phyloP scores from a whole-genome alignment of 257 asterid species.

The Cruciata laevipes region DNA sequence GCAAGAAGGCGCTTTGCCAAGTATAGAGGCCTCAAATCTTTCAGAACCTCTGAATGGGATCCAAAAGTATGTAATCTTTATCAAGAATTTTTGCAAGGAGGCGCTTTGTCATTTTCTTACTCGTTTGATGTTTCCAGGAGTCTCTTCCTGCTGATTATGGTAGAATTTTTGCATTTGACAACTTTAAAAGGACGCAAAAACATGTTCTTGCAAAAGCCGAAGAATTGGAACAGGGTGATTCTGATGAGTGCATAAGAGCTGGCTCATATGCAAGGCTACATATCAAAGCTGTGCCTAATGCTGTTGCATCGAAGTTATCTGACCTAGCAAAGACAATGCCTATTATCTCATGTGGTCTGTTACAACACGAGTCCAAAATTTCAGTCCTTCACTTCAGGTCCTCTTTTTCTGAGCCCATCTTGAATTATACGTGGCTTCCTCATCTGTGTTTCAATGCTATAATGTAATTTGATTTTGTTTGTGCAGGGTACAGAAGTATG shows the following conservation, averaged over 20 bases:
- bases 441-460: conserved; percentile 2
- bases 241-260: conserved; percentile 37
- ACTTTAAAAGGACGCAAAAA: conserved; percentile 72
- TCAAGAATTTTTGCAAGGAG: not conserved
- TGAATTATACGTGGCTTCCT: not conserved
- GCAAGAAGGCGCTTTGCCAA: conserved; percentile 95
- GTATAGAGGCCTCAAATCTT: conserved; percentile 88
- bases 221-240: conserved; percentile 54
- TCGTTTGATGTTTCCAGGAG: conserved; percentile 50
- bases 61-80: conserved; percentile 56
- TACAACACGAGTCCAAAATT: conserved; percentile 87
- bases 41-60: conserved; percentile 99
- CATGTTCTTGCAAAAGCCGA: conserved; percentile 70
- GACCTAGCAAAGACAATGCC: conserved; percentile 41
- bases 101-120: conserved; percentile 6
- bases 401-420: not conserved
- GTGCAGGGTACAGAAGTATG: conserved; percentile 75
- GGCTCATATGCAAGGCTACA: conserved; percentile 76
- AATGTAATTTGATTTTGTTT: conserved; percentile 14
- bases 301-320: conserved; percentile 54
- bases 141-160: conserved; percentile 88
- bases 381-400: conserved; percentile 98
- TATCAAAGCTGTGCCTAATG: conserved; percentile 50
- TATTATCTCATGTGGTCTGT: conserved; percentile 65
- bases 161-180: conserved; percentile 82